Conservation (phyloP, 2,329 filamentous ascomycete genomes). For the Pyrenochaeta sp. region DNA sequence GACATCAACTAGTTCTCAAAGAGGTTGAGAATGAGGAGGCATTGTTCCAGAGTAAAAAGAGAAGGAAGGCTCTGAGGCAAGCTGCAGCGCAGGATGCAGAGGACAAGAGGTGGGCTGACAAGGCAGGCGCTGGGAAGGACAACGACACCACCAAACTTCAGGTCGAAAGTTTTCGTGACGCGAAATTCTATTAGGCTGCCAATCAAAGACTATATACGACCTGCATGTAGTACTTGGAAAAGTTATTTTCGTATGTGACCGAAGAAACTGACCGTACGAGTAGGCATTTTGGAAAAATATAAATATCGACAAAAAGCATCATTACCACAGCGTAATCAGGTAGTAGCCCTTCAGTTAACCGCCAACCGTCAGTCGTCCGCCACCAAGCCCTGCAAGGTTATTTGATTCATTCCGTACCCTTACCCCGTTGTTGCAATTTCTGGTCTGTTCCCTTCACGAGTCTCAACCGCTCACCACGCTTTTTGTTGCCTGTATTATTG, state of each 20-base stretch:
- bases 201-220: too few relatives aligned
- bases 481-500: slow-evolving; percentile 36
- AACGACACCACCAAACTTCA: slow-evolving; percentile 23
- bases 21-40: slow-evolving; percentile 72
- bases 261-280: slow-evolving; percentile 1
- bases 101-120: slow-evolving; percentile 1
- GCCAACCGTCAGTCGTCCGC: not conserved
- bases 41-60: slow-evolving; percentile 57
- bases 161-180: slow-evolving; percentile 41
- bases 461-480: slow-evolving; percentile 20
- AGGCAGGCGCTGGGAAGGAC: slow-evolving; percentile 44
- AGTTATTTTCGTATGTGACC: not conserved
- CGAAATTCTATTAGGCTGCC: slow-evolving; percentile 40
- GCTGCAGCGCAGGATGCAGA: slow-evolving; percentile 19
- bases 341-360: not conserved
- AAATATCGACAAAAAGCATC: not conserved
- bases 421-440: not conserved
- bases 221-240: too few relatives aligned
- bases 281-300: not conserved
- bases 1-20: slow-evolving; percentile 62
- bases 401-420: not conserved
- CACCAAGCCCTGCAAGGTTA: not conserved
- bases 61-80: slow-evolving; percentile 34
- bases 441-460: slow-evolving; percentile 2
- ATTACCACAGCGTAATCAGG: not conserved